These are phyloP conservation scores for Eutrema heterophyllum DNA, from an alignment of 345 rosid genomes.

Conservation along the genomic window DNA sequence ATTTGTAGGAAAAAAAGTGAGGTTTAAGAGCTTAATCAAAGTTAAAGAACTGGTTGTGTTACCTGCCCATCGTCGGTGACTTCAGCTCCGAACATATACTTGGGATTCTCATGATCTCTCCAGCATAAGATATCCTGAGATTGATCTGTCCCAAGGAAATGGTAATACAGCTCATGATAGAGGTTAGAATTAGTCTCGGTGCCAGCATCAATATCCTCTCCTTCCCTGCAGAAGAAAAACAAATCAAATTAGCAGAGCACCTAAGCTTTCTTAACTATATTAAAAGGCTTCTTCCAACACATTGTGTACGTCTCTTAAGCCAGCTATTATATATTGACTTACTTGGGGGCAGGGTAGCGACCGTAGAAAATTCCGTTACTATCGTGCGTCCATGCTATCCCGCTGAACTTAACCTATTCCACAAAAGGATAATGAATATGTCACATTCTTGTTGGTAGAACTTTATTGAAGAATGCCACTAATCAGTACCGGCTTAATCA, in stretches of 20 bases:
- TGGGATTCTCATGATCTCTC: constrained; percentile 81
- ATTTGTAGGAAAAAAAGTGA: neutral
- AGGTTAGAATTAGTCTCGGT: constrained; percentile 84
- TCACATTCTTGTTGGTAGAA: neutral
- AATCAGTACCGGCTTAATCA: neutral
- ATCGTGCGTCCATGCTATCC: constrained; percentile 84
- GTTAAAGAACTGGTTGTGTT: neutral
- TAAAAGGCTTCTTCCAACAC: neutral
- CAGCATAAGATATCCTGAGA: constrained; percentile 86
- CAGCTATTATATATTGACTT: constrained; percentile 21
- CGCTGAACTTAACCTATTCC: constrained; percentile 68
- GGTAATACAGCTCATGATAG: constrained; percentile 74
- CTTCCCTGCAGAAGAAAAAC: constrained; percentile 49
- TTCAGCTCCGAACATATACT: constrained; percentile 43
- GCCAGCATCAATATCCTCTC: constrained; percentile 79
- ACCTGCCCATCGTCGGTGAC: constrained; percentile 92
- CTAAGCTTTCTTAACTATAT: neutral
- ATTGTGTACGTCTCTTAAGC: neutral
- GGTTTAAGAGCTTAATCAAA: neutral
- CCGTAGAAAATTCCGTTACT: constrained; percentile 81
- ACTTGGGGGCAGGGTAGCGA: constrained; percentile 92
- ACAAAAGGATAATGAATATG: neutral
- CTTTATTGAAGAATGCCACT: neutral
- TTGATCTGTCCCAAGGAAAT: constrained; percentile 75
- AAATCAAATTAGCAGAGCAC: neutral